Base-by-base conservation (phyloP, 805 yeast genomes). In the Grigorovia jiainica region DNA sequence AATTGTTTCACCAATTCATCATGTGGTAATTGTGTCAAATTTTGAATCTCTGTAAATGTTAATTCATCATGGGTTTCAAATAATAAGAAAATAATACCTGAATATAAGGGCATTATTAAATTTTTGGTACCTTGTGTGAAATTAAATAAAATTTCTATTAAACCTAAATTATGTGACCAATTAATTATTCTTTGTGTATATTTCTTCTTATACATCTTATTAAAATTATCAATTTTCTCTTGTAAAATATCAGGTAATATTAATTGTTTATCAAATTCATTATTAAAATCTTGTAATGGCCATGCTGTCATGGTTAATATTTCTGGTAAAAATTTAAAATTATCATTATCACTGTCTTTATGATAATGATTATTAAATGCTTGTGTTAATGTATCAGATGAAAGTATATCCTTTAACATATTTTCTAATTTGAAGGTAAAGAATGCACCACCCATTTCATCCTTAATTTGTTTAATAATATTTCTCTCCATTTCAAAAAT, bases 81-180 rank as follows among this genome's bases (percentile, higher is more conserved):
- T 34, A 87, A 70, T 42, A 85, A 59, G 57, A 90, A 72, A 20
- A 92, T 77, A 1, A 84, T 64, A n/a, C 84, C 89, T 10, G 95
- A 82, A 49, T 79, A 78, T 0, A 94, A 72, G 0, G 96, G 80
- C 75, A 87, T 72, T 47, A 78, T 83, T 34, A 89, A 72, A 44
- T 84, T 89, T n/a, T 54, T 90, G 89, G 11, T 27, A 17, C 18
- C 23, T 23, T 25, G 5, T 6, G 16, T 18, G 11, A 18, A 36
- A 36, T 31, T 16, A 1, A 81, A 73, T 38, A 76, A 73, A 42
- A 90, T 68, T 52, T 89, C 97, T 44, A 86, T 79, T 5, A 85
- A 76, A 5, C 96, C 95, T 54, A 85, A 75, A 49, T 79, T 78
- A 19, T 89, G 85, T 30, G 87, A 79, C 97, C 97, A 92, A 7